Conservation (phyloP, 371 early-diverging fungal species). For the Mortierella sp. region DNA sequence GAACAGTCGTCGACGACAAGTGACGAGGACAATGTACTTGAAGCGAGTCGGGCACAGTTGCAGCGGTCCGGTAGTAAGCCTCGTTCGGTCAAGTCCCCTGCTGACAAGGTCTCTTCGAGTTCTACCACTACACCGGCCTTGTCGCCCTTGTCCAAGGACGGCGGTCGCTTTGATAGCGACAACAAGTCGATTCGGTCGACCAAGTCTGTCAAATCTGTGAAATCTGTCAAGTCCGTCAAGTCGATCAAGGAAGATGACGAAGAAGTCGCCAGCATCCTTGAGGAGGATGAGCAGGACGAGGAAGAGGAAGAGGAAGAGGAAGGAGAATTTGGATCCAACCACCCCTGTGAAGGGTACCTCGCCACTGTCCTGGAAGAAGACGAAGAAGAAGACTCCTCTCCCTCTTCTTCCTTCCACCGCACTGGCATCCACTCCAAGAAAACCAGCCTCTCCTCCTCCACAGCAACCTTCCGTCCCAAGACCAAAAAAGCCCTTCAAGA, state of each 20-base stretch:
- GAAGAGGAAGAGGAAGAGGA: neutral
- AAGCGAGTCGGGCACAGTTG: neutral
- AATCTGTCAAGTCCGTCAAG: too few species aligned
- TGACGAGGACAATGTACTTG: neutral
- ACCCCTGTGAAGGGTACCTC: conserved; percentile 15
- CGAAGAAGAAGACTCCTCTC: conserved; percentile 20
- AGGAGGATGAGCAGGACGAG: conserved; percentile 11
- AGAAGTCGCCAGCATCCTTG: neutral
- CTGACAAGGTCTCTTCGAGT: too few species aligned
- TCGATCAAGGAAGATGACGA: neutral
- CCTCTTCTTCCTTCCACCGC: neutral
- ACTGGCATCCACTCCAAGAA: neutral
- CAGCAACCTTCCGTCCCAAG: conserved; percentile 35
- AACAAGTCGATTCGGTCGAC: neutral
- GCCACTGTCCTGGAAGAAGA: conserved; percentile 41
- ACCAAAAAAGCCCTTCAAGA: conserved; percentile 18
- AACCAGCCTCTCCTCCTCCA: conserved; percentile 8
- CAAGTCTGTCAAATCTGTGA: neutral
- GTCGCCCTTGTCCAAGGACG: neutral
- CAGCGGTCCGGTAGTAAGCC: neutral
- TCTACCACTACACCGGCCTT: neutral
- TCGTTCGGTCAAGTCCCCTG: neutral
- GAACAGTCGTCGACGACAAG: neutral
- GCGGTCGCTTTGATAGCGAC: neutral
- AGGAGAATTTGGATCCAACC: neutral